Evolutionary conservation across 2,329 filamentous ascomycete genomes (phyloP).

Genomic region (Leptosphaerulina australis): DNA sequence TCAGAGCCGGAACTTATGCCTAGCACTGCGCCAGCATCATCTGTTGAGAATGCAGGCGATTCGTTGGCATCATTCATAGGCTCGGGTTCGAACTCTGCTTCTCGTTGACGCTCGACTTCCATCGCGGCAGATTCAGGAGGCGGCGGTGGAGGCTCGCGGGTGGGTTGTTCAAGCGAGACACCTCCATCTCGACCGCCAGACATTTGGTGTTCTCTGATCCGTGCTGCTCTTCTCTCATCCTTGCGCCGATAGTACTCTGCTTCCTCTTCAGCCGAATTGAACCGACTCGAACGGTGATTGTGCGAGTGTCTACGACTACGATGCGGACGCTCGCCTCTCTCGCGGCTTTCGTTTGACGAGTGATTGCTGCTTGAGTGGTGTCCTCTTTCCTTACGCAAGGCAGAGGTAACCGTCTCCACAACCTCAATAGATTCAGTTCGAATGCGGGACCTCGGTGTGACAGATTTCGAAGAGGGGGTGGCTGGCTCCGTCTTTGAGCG

Average conservation of each 20-base stretch:
- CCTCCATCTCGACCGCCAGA: slow-evolving; percentile 36
- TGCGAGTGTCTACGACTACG: slow-evolving; percentile 41
- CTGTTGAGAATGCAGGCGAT: slow-evolving; percentile 17
- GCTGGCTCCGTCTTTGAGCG: slow-evolving; percentile 41
- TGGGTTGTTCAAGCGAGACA: slow-evolving; percentile 22
- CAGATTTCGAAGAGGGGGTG: slow-evolving; percentile 32
- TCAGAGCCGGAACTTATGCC: slow-evolving; percentile 39
- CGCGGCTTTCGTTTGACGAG: slow-evolving; percentile 43
- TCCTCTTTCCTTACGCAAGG: slow-evolving; percentile 29
- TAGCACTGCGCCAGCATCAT: slow-evolving; percentile 37
- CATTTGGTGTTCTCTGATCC: slow-evolving; percentile 37
- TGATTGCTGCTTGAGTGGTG: slow-evolving; percentile 37
- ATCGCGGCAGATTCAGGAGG: slow-evolving; percentile 31
- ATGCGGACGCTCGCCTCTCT: slow-evolving; percentile 37
- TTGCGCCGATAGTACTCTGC: slow-evolving; percentile 41
- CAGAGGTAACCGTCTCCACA: slow-evolving; percentile 22
- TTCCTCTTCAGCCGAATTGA: slow-evolving; percentile 41
- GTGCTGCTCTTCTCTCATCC: slow-evolving; percentile 36
- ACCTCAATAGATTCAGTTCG: slow-evolving; percentile 34
- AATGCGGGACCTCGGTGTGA: slow-evolving; percentile 31
- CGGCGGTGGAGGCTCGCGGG: slow-evolving; percentile 28
- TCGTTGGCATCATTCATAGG: slow-evolving; percentile 4
- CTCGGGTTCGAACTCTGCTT: slow-evolving; percentile 9
- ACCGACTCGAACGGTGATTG: slow-evolving; percentile 28
- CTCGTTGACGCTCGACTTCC: slow-evolving; percentile 11